phyloP scores from a whole-genome alignment of 495 filamentous ascomycete genomes.

The Penicillium turbatum region DNA sequence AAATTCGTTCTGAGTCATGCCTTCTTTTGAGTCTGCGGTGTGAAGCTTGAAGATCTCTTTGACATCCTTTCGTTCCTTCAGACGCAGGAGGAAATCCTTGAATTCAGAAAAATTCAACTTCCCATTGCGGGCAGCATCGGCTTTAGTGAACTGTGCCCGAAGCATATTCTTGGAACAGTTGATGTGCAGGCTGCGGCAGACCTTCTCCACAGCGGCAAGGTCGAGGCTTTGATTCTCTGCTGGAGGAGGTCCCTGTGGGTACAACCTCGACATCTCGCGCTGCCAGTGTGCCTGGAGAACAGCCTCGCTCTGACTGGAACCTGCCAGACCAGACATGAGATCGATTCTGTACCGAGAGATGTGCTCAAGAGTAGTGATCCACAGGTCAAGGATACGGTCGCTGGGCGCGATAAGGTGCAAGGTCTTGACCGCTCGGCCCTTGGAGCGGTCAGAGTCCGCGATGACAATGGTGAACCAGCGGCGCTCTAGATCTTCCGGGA shows the following conservation, averaged over 20 bases:
- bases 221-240: slow-evolving; percentile 67
- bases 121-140: slow-evolving; percentile 58
- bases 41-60: slow-evolving; percentile 59
- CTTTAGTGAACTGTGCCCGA: slow-evolving; percentile 67
- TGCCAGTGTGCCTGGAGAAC: slow-evolving; percentile 79
- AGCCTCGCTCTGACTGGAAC: slow-evolving; percentile 67
- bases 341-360: slow-evolving; percentile 79
- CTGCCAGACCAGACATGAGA: slow-evolving; percentile 80
- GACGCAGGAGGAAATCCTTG: slow-evolving; percentile 68
- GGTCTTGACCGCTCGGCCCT: slow-evolving; percentile 65
- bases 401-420: slow-evolving; percentile 78
- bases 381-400: slow-evolving; percentile 63
- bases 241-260: slow-evolving; percentile 48
- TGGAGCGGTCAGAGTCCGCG: slow-evolving; percentile 60
- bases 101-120: slow-evolving; percentile 74
- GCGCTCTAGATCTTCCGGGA: slow-evolving; percentile 56
- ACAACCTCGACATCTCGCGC: slow-evolving; percentile 73
- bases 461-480: slow-evolving; percentile 90
- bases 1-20: slow-evolving; percentile 69
- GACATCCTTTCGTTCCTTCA: slow-evolving; percentile 83
- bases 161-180: slow-evolving; percentile 74
- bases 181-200: slow-evolving; percentile 86
- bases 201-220: slow-evolving; percentile 67
- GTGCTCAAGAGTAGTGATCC: slow-evolving; percentile 75
- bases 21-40: slow-evolving; percentile 48